Conservation (phyloP, 768 basidiomycete species). For the Hirschioporus abietinus region DNA sequence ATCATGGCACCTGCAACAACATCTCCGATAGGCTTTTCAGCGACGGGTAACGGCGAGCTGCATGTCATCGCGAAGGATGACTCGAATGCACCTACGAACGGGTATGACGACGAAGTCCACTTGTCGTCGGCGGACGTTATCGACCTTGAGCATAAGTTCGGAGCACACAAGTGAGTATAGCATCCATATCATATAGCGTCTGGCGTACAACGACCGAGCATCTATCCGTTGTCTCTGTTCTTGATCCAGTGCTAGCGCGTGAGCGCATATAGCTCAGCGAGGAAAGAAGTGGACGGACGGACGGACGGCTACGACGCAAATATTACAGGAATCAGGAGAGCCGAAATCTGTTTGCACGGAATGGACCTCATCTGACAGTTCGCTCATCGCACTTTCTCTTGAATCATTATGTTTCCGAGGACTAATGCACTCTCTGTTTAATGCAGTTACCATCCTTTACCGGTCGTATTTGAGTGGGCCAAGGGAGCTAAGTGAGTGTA, state of each 20-base stretch:
- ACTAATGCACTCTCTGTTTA: not conserved
- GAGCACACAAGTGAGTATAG: conserved; percentile 81
- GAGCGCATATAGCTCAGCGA: not conserved
- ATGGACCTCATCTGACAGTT: conserved; percentile 1
- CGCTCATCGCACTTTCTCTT: not conserved
- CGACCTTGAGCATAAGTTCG: conserved; percentile 71
- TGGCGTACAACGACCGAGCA: not conserved
- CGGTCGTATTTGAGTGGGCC: conserved; percentile 89
- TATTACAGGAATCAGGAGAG: conserved; percentile 20
- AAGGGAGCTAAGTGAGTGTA: conserved; percentile 78
- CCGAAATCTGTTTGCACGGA: conserved; percentile 16
- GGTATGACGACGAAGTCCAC: conserved; percentile 16
- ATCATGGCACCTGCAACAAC: not conserved
- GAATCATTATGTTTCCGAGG: not conserved
- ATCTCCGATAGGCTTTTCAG: not conserved
- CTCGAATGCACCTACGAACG: not conserved
- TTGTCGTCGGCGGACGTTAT: conserved; percentile 69
- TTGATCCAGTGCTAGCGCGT: not conserved
- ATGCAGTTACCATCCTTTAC: conserved; percentile 88
- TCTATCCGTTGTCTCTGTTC: conserved; percentile 7
- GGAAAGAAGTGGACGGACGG: conserved; percentile 15
- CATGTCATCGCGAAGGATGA: not conserved
- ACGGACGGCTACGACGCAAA: conserved; percentile 20
- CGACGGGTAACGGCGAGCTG: not conserved
- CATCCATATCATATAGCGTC: conserved; percentile 1